Evolutionary conservation across 2,329 filamentous ascomycete genomes (phyloP), one percentile per base, ranked within the genome.

Genomic region (Sporothrix brasiliensis): DNA sequence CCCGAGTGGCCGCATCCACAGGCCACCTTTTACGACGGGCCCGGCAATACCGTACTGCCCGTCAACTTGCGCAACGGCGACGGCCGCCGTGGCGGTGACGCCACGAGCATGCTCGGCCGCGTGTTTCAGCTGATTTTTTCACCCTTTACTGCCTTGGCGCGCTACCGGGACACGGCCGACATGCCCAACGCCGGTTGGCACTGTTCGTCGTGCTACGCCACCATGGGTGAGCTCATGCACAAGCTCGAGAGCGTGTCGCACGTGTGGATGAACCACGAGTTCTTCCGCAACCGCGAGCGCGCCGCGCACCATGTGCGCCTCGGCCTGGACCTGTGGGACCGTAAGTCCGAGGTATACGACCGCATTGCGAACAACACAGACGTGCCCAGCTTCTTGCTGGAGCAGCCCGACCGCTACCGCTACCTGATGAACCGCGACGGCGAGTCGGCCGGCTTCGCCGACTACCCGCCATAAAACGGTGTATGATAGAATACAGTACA

Each of bases 181-280:
- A 72, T 88, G 47, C 77, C 77, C 74, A 83, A 86, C 74, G 84
- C 86, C 0, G 83, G 79, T 0, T 90, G 88, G 88, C 87, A 89
- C 77, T 90, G 87, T 80, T 87, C 85, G 67, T 85, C 81, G 69
- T 89, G 88, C 78, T 88, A 88, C 76, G 78, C 81, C 21, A 88
- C 85, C 0, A 77, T 89, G 19, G 80, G 80, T 4, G 83, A 88
- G 76, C 80, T 88, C 74, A 78, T 85, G 60, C 83, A 81, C 73
- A 89, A 88, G 77, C 82, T 89, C 79, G 79, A 81, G 11, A 84
- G 82, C 70, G 88, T 88, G 76, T 87, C 85, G 21, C 87, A 89
- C 75, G 77, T 77, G 10, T 83, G 80, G 77, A 83, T 84, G 79
- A 88, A 89, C 73, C 80, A 79, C 21, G 79, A 82, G 11, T 75